Evolutionary conservation across 768 basidiomycete species (phyloP).

Genomic region (Boletus rubescentipes): DNA sequence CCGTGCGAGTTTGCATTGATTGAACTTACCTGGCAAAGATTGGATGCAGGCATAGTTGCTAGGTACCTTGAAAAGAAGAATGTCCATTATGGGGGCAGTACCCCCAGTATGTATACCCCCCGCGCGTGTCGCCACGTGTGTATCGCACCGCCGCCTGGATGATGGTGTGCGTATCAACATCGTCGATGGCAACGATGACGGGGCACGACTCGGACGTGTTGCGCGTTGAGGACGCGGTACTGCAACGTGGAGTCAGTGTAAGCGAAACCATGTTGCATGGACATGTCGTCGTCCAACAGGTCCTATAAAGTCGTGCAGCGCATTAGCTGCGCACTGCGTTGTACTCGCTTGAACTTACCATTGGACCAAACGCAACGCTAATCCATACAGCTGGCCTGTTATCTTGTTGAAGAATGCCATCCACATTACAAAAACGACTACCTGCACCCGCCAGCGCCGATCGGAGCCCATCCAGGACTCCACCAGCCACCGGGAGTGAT

Average conservation of each 20-base stretch:
- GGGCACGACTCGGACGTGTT: slow-evolving; percentile 16
- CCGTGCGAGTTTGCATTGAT: slow-evolving; percentile 5
- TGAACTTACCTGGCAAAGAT: slow-evolving; percentile 29
- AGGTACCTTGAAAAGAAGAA: slow-evolving; percentile 1
- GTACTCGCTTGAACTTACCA: neutral
- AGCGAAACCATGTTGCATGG: slow-evolving; percentile 20
- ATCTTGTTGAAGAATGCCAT: slow-evolving; percentile 11
- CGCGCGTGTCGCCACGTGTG: slow-evolving; percentile 22
- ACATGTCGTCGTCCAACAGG: slow-evolving; percentile 6
- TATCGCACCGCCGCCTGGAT: slow-evolving; percentile 18
- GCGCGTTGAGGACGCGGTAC: slow-evolving; percentile 16
- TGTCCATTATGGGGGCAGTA: slow-evolving; percentile 2
- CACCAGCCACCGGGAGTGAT: neutral
- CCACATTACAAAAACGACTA: slow-evolving; percentile 20
- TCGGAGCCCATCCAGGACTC: slow-evolving; percentile 7
- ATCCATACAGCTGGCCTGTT: neutral
- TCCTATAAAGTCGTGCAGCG: slow-evolving; percentile 23
- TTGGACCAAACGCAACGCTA: neutral
- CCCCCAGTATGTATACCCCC: slow-evolving; percentile 23
- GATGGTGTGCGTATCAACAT: slow-evolving; percentile 3
- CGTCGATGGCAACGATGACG: slow-evolving; percentile 9
- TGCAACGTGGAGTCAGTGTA: slow-evolving; percentile 19
- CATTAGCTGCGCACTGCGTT: slow-evolving; percentile 2
- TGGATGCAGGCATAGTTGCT: slow-evolving; percentile 19
- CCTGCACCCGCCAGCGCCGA: slow-evolving; percentile 6